Percentiles rank a stretch among this genome's conserved stretches.
These are phyloP conservation scores for Pseudogymnoascus sp. DNA, from an alignment of 2,329 filamentous ascomycete genomes.

Conservation along the genomic window DNA sequence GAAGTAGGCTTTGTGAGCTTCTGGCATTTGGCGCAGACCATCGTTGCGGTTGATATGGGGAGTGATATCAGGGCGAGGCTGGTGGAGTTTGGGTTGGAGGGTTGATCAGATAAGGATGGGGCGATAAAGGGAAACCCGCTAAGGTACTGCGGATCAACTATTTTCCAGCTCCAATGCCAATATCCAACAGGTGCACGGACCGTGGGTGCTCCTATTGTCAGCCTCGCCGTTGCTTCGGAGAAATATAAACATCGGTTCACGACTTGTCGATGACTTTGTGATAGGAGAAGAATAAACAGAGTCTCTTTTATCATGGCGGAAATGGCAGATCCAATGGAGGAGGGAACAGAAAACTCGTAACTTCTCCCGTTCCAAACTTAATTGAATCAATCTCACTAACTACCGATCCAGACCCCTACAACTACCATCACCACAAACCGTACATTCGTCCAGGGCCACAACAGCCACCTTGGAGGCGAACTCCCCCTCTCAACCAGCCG, in stretches of 20 bases:
- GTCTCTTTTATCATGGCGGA: not conserved
- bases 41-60: conserved; percentile 24
- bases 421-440: not conserved
- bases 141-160: not conserved
- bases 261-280: not conserved
- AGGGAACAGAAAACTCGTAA: not conserved
- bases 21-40: conserved; percentile 59
- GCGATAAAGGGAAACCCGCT: not conserved
- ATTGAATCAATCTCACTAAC: not conserved
- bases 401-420: not conserved
- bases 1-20: conserved; percentile 51
- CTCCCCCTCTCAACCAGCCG: not conserved
- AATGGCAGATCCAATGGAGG: not conserved
- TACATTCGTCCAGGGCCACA: not conserved
- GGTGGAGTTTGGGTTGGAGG: not conserved
- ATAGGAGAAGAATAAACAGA: not conserved
- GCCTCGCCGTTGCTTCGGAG: not conserved
- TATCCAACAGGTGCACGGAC: not conserved
- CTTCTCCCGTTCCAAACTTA: not conserved
- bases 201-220: not conserved
- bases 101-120: not conserved
- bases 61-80: not conserved
- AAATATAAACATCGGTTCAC: not conserved
- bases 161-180: not conserved
- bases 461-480: not conserved